These are phyloP conservation scores for Termitomyces sp. DNA, from an alignment of 768 basidiomycete species.

Conservation along the genomic window DNA sequence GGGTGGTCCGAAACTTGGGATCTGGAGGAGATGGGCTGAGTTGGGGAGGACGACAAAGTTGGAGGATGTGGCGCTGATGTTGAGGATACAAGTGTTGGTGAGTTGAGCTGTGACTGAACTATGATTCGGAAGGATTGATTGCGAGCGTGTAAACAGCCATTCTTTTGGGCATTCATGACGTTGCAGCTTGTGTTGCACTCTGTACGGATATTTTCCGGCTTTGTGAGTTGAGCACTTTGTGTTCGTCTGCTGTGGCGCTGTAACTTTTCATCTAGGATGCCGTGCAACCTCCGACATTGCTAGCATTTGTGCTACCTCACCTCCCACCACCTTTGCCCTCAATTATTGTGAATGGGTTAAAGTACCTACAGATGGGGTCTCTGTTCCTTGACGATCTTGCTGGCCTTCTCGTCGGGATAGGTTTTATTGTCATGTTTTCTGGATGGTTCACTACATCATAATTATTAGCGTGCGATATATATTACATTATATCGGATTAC, in stretches of 20 bases:
- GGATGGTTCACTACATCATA: slow-evolving; percentile 32
- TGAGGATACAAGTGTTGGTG: slow-evolving; percentile 54
- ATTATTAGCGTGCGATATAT: slow-evolving; percentile 3
- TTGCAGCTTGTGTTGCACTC: slow-evolving; percentile 69
- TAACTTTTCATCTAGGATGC: slow-evolving; percentile 36
- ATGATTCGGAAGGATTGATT: neutral
- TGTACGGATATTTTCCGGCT: slow-evolving; percentile 60
- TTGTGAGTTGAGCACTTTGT: slow-evolving; percentile 38
- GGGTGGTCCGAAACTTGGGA: slow-evolving; percentile 5
- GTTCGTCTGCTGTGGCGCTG: neutral
- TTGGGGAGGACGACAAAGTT: slow-evolving; percentile 34
- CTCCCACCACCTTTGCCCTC: slow-evolving; percentile 61
- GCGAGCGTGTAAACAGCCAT: slow-evolving; percentile 40
- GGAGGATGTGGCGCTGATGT: slow-evolving; percentile 20
- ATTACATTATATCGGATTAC: neutral
- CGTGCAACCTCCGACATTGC: slow-evolving; percentile 50
- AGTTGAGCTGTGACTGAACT: slow-evolving; percentile 18
- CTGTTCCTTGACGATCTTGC: slow-evolving; percentile 69
- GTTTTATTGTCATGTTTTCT: slow-evolving; percentile 53
- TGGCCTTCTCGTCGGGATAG: slow-evolving; percentile 64
- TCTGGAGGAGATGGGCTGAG: slow-evolving; percentile 63
- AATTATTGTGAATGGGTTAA: slow-evolving; percentile 54
- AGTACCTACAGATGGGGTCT: slow-evolving; percentile 64
- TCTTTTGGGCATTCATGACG: slow-evolving; percentile 80
- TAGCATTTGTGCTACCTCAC: slow-evolving; percentile 56